Evolutionary conservation across 2,329 filamentous ascomycete genomes (phyloP), one percentile per base, ranked within the genome.

Genomic region (Curvularia verruculosa): DNA sequence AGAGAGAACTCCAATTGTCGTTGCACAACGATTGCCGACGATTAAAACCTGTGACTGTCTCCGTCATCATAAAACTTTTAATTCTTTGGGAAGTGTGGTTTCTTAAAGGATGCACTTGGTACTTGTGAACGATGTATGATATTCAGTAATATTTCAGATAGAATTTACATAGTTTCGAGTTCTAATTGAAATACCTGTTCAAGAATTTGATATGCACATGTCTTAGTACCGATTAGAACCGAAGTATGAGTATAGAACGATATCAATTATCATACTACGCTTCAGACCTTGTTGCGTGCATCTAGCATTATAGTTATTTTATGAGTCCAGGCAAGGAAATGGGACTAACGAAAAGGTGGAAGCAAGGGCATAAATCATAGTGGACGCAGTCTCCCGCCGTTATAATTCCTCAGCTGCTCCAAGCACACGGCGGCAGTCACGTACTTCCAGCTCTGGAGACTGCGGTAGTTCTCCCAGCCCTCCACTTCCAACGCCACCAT

Each of bases 381-480:
- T 18, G 41, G 56, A n/a, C 59, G 50, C 57, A 70, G 26, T 3
- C 24, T 43, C 3, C 59, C 61, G 15, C 24, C 39, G 5, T 49
- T 54, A 36, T 64, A 67, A 59, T 58, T 64, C 65, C 79, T 75
- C 47, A 85, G 68, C 72, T 85, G 81, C 52, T 76, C 77, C 76
- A 85, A 71, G 54, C 79, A 81, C 0, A 82, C 78, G 0, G 77
- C 78, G 4, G 82, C 82, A 54, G 82, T 80, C 15, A 86, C 72
- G 68, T 84, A 85, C 60, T 75, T 78, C 70, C 84, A 86, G 60
- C 83, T 85, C 60, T 76, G 68, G 53, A 84, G 55, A 26, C 65
- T 59, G 28, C 67, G 65, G 39, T 66, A 57, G 2, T 62, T 62
- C 40, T 77, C 73, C 60, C 64, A 67, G 1, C 61, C 66, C 12